Conservation (phyloP, 371 early-diverging fungal genomes). For the Mucor racemosus region DNA sequence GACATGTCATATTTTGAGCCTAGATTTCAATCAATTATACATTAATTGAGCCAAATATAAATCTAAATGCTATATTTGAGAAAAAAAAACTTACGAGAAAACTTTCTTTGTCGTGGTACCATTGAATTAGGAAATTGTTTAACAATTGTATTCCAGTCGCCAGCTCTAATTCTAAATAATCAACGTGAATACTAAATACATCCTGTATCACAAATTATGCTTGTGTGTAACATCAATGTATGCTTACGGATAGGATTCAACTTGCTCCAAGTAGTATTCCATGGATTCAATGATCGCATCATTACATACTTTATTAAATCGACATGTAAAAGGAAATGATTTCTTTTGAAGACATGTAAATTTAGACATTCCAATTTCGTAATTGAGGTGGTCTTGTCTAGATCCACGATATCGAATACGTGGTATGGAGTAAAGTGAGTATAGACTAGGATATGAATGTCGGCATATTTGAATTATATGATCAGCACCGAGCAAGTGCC, state of each 20-base stretch:
- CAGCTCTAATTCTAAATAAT: slow-evolving; percentile 15
- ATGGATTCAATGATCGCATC: slow-evolving; percentile 22
- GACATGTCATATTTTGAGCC: slow-evolving; percentile 13
- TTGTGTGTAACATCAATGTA: neutral
- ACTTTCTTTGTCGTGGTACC: slow-evolving; percentile 16
- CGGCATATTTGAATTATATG: slow-evolving; percentile 27
- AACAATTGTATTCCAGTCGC: slow-evolving; percentile 9
- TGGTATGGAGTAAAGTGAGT: slow-evolving; percentile 20
- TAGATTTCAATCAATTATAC: neutral
- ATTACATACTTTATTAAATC: slow-evolving; percentile 23
- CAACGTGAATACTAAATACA: neutral
- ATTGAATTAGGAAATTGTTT: neutral
- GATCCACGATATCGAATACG: slow-evolving; percentile 38
- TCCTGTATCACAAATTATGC: neutral
- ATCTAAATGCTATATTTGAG: neutral
- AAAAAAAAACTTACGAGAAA: slow-evolving; percentile 19
- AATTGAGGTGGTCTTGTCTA: slow-evolving; percentile 23
- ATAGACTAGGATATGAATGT: slow-evolving; percentile 33
- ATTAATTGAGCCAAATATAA: neutral
- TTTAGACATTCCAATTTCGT: slow-evolving; percentile 35
- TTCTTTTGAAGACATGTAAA: slow-evolving; percentile 34
- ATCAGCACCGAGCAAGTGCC: slow-evolving; percentile 17
- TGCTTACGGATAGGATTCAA: slow-evolving; percentile 41
- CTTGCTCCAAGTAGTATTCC: slow-evolving; percentile 33
- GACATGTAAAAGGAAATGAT: slow-evolving; percentile 16